Evolutionary conservation across 805 yeast genomes (phyloP).

Genomic region (Wickerhamomyces bovis): DNA sequence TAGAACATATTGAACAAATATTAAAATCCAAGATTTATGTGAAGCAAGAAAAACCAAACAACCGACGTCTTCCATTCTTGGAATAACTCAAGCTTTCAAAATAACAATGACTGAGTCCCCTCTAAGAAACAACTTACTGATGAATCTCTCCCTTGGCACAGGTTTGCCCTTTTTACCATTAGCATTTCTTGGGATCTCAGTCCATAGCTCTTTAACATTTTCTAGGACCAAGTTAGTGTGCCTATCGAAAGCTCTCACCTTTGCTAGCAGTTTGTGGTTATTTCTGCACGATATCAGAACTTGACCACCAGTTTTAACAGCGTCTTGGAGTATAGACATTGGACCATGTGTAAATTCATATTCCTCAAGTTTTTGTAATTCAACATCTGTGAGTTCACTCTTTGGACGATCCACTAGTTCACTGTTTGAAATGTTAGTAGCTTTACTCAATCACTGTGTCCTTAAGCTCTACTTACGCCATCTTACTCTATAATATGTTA

Average conservation of each 20-base stretch:
- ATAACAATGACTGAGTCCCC: slow-evolving; percentile 94
- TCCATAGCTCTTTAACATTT: slow-evolving; percentile 85
- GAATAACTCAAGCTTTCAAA: slow-evolving; percentile 35
- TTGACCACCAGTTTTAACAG: slow-evolving; percentile 67
- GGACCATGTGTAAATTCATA: slow-evolving; percentile 91
- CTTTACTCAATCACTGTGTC: not conserved
- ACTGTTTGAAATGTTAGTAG: slow-evolving; percentile 27
- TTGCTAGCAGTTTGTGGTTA: slow-evolving; percentile 85
- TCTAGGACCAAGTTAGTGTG: slow-evolving; percentile 92
- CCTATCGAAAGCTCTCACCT: slow-evolving; percentile 91
- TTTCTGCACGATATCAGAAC: slow-evolving; percentile 87
- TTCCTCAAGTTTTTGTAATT: slow-evolving; percentile 78
- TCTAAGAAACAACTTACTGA: slow-evolving; percentile 83
- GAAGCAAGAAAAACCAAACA: not conserved
- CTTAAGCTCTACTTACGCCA: slow-evolving; percentile 16
- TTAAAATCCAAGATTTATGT: not conserved
- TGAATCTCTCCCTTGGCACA: slow-evolving; percentile 67
- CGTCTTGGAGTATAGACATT: slow-evolving; percentile 76
- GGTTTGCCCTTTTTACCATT: slow-evolving; percentile 70
- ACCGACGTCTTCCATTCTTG: not conserved
- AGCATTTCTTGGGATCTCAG: slow-evolving; percentile 51
- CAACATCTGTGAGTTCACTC: slow-evolving; percentile 73
- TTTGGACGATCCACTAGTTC: slow-evolving; percentile 70
- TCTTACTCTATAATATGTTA: slow-evolving; percentile 1
- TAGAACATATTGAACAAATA: not conserved